Base-by-base conservation (phyloP, 2,329 filamentous ascomycete species). In the Endoconidiophora polonica region DNA sequence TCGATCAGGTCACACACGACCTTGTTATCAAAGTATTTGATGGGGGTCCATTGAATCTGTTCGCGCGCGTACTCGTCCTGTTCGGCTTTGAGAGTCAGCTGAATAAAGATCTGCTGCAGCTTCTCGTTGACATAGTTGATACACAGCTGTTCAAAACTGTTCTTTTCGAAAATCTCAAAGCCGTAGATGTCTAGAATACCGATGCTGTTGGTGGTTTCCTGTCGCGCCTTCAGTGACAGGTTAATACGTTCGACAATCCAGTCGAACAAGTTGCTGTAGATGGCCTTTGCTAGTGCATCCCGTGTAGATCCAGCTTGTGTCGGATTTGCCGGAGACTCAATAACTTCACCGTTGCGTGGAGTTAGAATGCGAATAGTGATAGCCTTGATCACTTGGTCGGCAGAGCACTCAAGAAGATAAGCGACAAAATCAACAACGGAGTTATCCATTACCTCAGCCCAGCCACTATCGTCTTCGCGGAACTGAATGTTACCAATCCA, bases 101-200 rank as follows among this genome's bases (percentile, higher is more conserved):
- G 91, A 58, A 98, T 98, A 63, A 98, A 98, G 59, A 98, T 96
- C 62, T 98, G 91, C 66, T 98, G 91, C 52, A 98, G 71, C 66
- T 98, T 98, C 68, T 98, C 91, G 65, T 98, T 98, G 61, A 96
- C 93, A 61, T 96, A 98, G 70, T 98, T 98, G 73, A 98, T 98
- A 67, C 91, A 98, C 5, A 98, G 77, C 66, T 98, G 91, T 64
- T 98, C 91, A 60, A 98, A 98, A 56, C 86, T 95, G 69, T 98
- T 98, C 68, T 90, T 91, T 63, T 98, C 91, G 58, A 98, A 98
- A 57, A 98, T 98, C 63, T 98, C 91, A 60, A 98, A 98, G 2
- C 91, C 91, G 63, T 98, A 98, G 57, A 98, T 98, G 72, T 98
- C 91, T 57, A 98, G 73, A 61, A 98, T 96, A 61, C 91, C 91